phyloP scores from a whole-genome alignment of 176 grass and related monocot genomes.

The Poa pratensis region DNA sequence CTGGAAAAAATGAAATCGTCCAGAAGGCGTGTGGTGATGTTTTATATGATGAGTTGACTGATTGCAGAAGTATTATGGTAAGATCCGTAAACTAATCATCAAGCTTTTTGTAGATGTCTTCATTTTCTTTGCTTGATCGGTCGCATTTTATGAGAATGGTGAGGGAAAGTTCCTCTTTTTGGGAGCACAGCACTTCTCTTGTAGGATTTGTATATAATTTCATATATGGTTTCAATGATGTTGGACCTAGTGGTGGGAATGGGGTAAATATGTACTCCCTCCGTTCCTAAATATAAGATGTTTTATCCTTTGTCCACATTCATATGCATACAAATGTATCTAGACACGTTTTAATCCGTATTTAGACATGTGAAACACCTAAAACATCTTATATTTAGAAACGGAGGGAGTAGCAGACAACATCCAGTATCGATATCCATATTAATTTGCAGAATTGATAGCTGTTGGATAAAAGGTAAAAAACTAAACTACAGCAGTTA shows the following conservation, averaged over 20 bases:
- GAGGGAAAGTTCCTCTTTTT: neutral
- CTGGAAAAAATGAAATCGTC: neutral
- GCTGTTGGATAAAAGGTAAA: neutral
- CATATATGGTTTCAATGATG: neutral
- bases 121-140: neutral
- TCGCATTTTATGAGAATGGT: neutral
- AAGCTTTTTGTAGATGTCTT: neutral
- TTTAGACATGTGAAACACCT: too few relatives aligned
- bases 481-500: neutral
- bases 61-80: conserved; percentile 1
- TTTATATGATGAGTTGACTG: neutral
- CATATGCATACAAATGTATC: too few relatives aligned
- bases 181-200: neutral
- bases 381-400: too few relatives aligned
- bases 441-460: neutral
- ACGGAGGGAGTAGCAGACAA: too few relatives aligned
- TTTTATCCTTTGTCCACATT: too few relatives aligned
- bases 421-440: neutral
- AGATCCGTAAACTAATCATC: neutral
- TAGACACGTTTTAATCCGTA: too few relatives aligned
- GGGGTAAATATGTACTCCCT: neutral
- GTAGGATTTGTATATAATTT: conserved; percentile 4
- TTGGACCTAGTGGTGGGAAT: neutral
- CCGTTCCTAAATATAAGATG: too few relatives aligned
- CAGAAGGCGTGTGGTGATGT: neutral